These are phyloP conservation scores for Lipomyces starkeyi DNA, from an alignment of 805 yeast genomes.

Conservation along the genomic window DNA sequence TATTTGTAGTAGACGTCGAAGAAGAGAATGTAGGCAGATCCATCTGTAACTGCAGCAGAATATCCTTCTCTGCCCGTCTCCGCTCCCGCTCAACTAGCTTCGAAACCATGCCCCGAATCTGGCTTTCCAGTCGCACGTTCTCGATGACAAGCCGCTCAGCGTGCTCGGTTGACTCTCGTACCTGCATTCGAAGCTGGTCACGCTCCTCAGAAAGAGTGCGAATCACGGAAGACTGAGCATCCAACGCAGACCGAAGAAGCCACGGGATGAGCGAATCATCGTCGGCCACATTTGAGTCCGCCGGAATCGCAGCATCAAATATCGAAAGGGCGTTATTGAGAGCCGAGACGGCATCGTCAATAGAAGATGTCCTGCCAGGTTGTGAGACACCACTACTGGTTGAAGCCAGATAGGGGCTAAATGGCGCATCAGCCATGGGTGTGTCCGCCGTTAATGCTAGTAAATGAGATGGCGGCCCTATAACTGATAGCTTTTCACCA, in stretches of 20 bases:
- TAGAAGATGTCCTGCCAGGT: not conserved
- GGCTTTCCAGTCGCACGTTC: not conserved
- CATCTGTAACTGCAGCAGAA: not conserved
- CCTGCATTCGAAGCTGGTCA: not conserved
- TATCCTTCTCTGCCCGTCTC: not conserved
- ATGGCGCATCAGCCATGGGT: not conserved
- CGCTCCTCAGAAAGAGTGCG: not conserved
- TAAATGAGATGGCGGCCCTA: no score
- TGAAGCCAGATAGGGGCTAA: no score
- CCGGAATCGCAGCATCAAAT: not conserved
- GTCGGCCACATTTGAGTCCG: not conserved
- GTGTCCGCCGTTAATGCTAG: not conserved
- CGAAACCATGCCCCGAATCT: not conserved
- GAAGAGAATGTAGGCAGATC: not conserved
- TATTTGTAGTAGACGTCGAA: no score
- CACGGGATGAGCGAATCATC: not conserved
- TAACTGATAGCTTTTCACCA: not conserved
- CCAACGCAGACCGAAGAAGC: not conserved
- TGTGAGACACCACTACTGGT: no score
- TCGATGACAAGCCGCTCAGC: not conserved
- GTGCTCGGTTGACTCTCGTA: not conserved
- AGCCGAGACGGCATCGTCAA: not conserved
- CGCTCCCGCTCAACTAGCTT: constrained; percentile 2
- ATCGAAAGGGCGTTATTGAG: not conserved
- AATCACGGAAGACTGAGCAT: not conserved